Evolutionary conservation across 495 filamentous ascomycete genomes (phyloP).

Genomic region (Talaromyces borbonicus): DNA sequence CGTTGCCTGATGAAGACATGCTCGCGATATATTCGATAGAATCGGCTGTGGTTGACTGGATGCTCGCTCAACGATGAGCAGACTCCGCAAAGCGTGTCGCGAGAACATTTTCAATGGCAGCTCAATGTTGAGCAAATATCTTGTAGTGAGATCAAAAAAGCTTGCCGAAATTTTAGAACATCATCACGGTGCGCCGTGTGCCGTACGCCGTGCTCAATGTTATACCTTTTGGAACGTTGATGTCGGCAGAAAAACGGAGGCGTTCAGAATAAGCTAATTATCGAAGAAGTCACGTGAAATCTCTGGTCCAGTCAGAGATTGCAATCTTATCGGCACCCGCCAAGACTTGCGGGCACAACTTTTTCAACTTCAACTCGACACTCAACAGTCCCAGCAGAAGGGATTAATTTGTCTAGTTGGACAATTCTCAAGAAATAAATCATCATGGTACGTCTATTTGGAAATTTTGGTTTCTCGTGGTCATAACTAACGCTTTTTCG

Average conservation of each 20-base stretch:
- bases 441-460: neutral
- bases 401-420: neutral
- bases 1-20: slow-evolving; percentile 18
- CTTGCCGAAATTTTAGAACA: no score
- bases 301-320: slow-evolving; percentile 15
- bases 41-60: slow-evolving; percentile 21
- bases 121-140: no score
- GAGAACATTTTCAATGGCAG: slow-evolving; percentile 39
- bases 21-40: slow-evolving; percentile 29
- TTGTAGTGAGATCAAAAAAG: no score
- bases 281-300: slow-evolving; percentile 14
- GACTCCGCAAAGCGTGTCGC: slow-evolving; percentile 28
- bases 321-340: slow-evolving; percentile 1
- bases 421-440: neutral
- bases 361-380: neutral
- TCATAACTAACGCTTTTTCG: neutral
- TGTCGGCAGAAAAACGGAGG: no score
- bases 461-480: no score
- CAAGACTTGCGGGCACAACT: slow-evolving; percentile 5
- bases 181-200: no score
- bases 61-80: slow-evolving; percentile 27
- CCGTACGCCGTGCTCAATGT: no score
- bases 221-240: no score
- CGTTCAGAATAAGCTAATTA: no score
- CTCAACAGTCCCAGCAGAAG: neutral